Base-by-base conservation (phyloP, 1,284 basidiomycete species). In the Erythrobasidium hasegawianum region DNA sequence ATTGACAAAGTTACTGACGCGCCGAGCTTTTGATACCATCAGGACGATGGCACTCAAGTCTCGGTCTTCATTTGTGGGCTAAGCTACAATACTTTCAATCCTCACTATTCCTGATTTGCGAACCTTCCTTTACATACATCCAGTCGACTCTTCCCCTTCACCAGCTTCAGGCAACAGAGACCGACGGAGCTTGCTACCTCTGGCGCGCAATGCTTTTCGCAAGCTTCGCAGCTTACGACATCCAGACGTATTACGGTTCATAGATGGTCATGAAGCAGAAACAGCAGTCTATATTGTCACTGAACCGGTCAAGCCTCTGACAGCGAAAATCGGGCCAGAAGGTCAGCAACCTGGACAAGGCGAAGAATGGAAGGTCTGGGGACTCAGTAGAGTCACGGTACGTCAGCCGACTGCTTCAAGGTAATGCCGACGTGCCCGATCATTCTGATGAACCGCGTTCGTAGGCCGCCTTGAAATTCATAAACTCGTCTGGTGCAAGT, bases 351-450 rank as follows among this genome's bases (percentile, higher is more conserved):
- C 79, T 54, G 85, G 84, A 70, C 86, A 86, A 68, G 81, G 80
- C 69, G 87, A 91, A 71, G 90, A 95, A 71, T 97, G 92, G 91
- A 78, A 95, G 39, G 79, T 92, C 2, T 98, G 95, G 95, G 95
- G 95, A 5, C 79, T 97, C 16, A 89, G 92, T 78, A 84, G 90
- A 58, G 84, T 97, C 68, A 88, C 90, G 68, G 91, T 94, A 69
- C 73, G 87, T 82, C 22, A 45, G 20, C 14, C n/a, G n/a, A n/a
- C n/a, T n/a, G n/a, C n/a, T n/a, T n/a, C n/a, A n/a, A n/a, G n/a
- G n/a, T n/a, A n/a, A n/a, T n/a, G n/a, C n/a, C n/a, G n/a, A 70
- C 52, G 29, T 70, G n/a, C 71, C 53, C 38, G 71, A 67, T 13
- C 1, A 33, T 68, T 50, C 64, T 39, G 55, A 56, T 26, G 43